Base-by-base conservation (phyloP, 495 filamentous ascomycete species). In the Aspergillus diversus region DNA sequence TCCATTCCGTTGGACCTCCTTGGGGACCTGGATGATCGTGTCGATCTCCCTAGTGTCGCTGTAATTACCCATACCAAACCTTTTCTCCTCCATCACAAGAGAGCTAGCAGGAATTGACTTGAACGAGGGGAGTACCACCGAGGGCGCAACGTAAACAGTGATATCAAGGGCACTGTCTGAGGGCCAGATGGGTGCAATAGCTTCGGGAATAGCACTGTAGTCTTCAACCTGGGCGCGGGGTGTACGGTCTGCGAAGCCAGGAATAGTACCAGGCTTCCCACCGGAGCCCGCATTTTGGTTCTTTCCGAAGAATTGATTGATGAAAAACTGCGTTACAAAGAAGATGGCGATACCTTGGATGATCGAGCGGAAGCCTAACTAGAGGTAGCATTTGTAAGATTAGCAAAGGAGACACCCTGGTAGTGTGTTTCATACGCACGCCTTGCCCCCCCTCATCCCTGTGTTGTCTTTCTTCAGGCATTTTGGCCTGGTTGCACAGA, bases 161-260 rank as follows among this genome's bases (percentile, higher is more conserved):
- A 99, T 86, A 77, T 99, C 95, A 63, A 99, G 68, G 46, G 84
- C 75, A 67, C 86, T 91, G 72, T 94, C 86, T 17, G 81, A 66
- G 0, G 90, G 87, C 95, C 95, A 99, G 70, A 98, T 94, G 5
- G 96, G 92, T 11, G 90, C 88, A 61, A 97, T 83, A 33, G 81
- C 76, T 60, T 93, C 86, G 32, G 95, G 94, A 56, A 95, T 77
- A 21, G 81, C 73, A 71, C 83, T 92, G 78, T 91, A 95, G 34
- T 83, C 70, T 46, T 86, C 83, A 57, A 88, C 86, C 64, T 89
- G 77, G 65, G 86, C 78, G 33, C 68, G 76, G 57, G 78, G 64
- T 15, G 89, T 88, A 62, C 91, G 87, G 63, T 87, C 82, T 42
- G 80, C 76, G 70, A 87, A 96, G 27, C 86, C 75, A 15, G 91